Percentiles rank a stretch among this genome's conserved stretches.
phyloP scores from a whole-genome alignment of 2,329 filamentous ascomycete genomes.

The Aspergillus awamori region DNA sequence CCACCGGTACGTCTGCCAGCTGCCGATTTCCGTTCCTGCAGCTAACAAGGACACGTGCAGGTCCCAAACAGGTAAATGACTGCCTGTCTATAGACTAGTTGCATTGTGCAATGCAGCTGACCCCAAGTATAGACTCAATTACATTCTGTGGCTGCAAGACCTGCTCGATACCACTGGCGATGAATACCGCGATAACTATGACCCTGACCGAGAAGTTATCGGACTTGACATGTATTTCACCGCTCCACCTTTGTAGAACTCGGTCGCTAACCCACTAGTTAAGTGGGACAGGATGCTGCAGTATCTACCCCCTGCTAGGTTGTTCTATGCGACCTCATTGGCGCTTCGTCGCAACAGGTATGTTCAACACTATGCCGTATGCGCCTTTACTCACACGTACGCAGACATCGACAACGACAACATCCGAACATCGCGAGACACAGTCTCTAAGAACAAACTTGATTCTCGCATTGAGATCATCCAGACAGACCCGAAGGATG shows the following conservation, averaged over 20 bases:
- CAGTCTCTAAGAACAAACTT: conserved; percentile 69
- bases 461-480: conserved; percentile 66
- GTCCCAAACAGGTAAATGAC: conserved; percentile 49
- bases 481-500: conserved; percentile 53
- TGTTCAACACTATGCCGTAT: conserved; percentile 14
- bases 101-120: too few species aligned
- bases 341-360: conserved; percentile 70
- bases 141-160: conserved; percentile 84
- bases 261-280: conserved; percentile 18
- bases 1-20: conserved; percentile 65
- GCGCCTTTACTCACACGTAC: background rate
- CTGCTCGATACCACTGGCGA: conserved; percentile 71
- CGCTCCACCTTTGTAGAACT: background rate
- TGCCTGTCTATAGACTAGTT: too few species aligned
- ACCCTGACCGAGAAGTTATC: conserved; percentile 58
- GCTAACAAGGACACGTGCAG: conserved; percentile 29
- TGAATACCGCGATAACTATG: conserved; percentile 53
- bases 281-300: conserved; percentile 82
- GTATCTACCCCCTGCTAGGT: conserved; percentile 86
- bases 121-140: conserved; percentile 69
- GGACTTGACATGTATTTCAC: conserved; percentile 72
- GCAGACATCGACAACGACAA: conserved; percentile 74
- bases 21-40: background rate
- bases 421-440: conserved; percentile 65
- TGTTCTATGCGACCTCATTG: conserved; percentile 69